Evolutionary conservation across 768 basidiomycete species (phyloP), one percentile per base, ranked within the genome.

Genomic region (Phlebiopsis flavidoalba): DNA sequence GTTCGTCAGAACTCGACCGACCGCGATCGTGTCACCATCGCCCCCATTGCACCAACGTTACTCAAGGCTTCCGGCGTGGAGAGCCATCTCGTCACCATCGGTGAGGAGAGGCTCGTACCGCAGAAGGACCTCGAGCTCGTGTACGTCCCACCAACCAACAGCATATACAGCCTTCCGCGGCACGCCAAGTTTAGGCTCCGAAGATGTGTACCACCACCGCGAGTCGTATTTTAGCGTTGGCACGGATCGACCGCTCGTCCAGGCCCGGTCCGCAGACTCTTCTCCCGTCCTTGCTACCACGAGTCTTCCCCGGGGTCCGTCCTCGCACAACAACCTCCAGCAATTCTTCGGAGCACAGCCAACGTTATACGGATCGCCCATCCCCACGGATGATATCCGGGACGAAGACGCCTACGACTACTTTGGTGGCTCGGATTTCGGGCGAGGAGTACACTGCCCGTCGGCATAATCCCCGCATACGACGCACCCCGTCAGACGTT

Each of bases 21-120:
- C 59, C 72, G 79, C 33, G 85, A 87, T 45, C 80, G 83, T 31
- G 74, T 88, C 63, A 89, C 88, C 10, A 90, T 89, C 58, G 86
- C 86, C 12, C 80, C 85, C 40, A 88, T 90, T 50, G 85, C 88
- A 0, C 88, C 88, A 5, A 95, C 97, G 5, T 82, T 91, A 50
- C 80, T 98, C 64, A 99, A 98, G 77, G 91, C 91, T 17, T 83
- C 78, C 10, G 77, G 80, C 1, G 75, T 79, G 11, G 80, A 79
- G 6, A 81, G 83, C 55, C 66, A 72, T 53, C 63, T 67, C 7
- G 50, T 47, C 10, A 53, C 60, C 5, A 74, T 75, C 26, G 74
- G 70, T 6, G 68, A 70, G 36, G 69, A 12, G 45, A 64, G 47
- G 60, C 53, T 50, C 26, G 49, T 37, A 54, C 62, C 60, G 51